Percentiles rank a stretch among this genome's conserved stretches.
Conservation (phyloP, 2,329 filamentous ascomycete species). For the Elsinoe arachidis region DNA sequence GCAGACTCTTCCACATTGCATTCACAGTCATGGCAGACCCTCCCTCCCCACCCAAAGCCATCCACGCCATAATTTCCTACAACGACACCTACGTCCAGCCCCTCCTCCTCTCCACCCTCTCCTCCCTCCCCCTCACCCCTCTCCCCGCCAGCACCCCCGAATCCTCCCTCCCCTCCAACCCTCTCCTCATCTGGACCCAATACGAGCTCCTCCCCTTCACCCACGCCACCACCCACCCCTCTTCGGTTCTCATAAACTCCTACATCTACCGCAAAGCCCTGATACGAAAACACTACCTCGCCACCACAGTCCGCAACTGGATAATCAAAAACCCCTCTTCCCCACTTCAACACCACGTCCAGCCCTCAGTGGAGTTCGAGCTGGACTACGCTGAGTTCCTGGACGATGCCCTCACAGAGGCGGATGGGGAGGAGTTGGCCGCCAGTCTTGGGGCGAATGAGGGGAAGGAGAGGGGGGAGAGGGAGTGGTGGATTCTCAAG, state of each 20-base stretch:
- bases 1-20: too few species aligned
- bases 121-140: conserved; percentile 41
- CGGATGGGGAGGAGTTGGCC: conserved; percentile 78
- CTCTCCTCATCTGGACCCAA: conserved; percentile 67
- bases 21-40: too few species aligned
- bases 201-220: conserved; percentile 88
- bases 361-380: conserved; percentile 77
- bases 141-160: conserved; percentile 41
- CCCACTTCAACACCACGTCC: conserved; percentile 60
- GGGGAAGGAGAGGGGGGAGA: conserved; percentile 28
- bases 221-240: conserved; percentile 54
- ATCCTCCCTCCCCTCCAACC: conserved; percentile 39
- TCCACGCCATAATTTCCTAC: conserved; percentile 66
- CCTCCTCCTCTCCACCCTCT: conserved; percentile 66
- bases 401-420: conserved; percentile 81
- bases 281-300: conserved; percentile 91
- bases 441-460: conserved; percentile 68
- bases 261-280: conserved; percentile 95
- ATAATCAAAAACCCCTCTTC: conserved; percentile 71
- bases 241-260: conserved; percentile 65
- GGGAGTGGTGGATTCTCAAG: conserved; percentile 96
- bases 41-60: background rate
- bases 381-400: conserved; percentile 95
- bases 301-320: conserved; percentile 76
- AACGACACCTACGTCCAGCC: conserved; percentile 85